A percentile compares a stretch with the other conserved stretches of the same genome.
Evolutionary conservation across 2,329 filamentous ascomycete genomes (phyloP).

Genomic region (Trichophyton benhamiae): DNA sequence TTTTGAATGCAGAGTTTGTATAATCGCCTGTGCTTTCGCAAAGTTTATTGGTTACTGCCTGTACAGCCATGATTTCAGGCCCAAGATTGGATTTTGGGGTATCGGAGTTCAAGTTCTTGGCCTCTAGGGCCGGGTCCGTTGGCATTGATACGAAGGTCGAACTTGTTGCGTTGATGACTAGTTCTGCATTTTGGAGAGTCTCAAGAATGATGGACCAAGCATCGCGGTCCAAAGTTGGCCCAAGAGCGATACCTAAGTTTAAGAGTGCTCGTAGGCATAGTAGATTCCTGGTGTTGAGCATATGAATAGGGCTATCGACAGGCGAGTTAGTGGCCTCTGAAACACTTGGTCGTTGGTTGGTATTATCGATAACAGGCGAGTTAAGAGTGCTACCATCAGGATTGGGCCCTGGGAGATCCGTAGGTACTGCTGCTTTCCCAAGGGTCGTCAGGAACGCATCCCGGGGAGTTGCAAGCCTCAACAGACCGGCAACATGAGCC

Average conservation of each 20-base stretch:
- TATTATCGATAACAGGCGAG: constrained; percentile 15
- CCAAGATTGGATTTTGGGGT: constrained; percentile 52
- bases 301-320: constrained; percentile 36
- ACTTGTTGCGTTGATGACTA: constrained; percentile 51
- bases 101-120: constrained; percentile 30
- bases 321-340: constrained; percentile 19
- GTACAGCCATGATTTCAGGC: constrained; percentile 73
- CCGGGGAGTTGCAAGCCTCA: constrained; percentile 71
- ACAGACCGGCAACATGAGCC: constrained; percentile 80
- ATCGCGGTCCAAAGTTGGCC: constrained; percentile 64
- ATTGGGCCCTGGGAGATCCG: constrained; percentile 41
- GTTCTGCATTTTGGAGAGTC: constrained; percentile 82
- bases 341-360: constrained; percentile 15
- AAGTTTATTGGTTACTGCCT: constrained; percentile 71
- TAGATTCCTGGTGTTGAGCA: constrained; percentile 76
- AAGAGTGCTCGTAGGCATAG: constrained; percentile 79
- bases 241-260: constrained; percentile 90
- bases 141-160: constrained; percentile 18
- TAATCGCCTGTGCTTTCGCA: constrained; percentile 90
- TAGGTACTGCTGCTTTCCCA: constrained; percentile 82
- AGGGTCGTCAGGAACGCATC: constrained; percentile 92
- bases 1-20: constrained; percentile 65
- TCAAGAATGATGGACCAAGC: constrained; percentile 86
- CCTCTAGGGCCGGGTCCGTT: constrained; percentile 20
- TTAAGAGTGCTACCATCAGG: constrained; percentile 18